Conservation (phyloP, 2,329 filamentous ascomycete genomes). For the Sporothrix globosa region DNA sequence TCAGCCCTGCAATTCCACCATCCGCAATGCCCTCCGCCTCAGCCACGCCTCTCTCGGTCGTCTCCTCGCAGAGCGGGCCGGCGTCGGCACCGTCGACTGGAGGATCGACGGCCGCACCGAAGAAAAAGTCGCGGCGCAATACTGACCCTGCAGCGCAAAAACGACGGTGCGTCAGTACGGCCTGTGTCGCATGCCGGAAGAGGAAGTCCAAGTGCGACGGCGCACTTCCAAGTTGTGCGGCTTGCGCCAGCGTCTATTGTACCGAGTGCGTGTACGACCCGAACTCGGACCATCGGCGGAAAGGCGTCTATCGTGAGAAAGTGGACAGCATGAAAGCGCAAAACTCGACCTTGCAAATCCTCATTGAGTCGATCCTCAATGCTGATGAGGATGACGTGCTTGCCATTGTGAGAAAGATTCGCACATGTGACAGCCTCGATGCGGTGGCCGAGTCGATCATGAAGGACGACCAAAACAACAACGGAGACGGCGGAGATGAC, state of each 20-base stretch:
- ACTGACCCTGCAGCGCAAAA: slow-evolving; percentile 60
- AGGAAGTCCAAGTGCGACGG: slow-evolving; percentile 91
- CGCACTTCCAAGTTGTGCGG: slow-evolving; percentile 85
- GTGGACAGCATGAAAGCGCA: slow-evolving; percentile 84
- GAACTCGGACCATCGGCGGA: slow-evolving; percentile 91
- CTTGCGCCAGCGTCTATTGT: slow-evolving; percentile 92
- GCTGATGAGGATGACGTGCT: slow-evolving; percentile 84
- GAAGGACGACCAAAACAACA: slow-evolving; percentile 44
- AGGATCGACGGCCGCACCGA: neutral
- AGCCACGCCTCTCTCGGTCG: neutral
- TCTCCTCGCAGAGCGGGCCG: neutral
- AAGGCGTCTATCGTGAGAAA: slow-evolving; percentile 96
- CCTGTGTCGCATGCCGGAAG: slow-evolving; percentile 77
- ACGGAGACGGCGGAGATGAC: slow-evolving; percentile 42
- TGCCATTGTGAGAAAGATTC: slow-evolving; percentile 80
- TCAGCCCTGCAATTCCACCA: slow-evolving; percentile 1
- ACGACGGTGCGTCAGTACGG: slow-evolving; percentile 79
- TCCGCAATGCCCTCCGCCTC: neutral
- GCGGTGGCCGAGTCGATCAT: slow-evolving; percentile 58
- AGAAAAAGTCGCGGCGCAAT: slow-evolving; percentile 57
- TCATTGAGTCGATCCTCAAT: slow-evolving; percentile 91
- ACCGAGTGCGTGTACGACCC: slow-evolving; percentile 94
- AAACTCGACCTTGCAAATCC: slow-evolving; percentile 85
- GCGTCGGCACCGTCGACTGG: neutral
- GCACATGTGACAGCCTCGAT: slow-evolving; percentile 75